phyloP scores from a whole-genome alignment of 148 eudicot species.

The Cornus florida region DNA sequence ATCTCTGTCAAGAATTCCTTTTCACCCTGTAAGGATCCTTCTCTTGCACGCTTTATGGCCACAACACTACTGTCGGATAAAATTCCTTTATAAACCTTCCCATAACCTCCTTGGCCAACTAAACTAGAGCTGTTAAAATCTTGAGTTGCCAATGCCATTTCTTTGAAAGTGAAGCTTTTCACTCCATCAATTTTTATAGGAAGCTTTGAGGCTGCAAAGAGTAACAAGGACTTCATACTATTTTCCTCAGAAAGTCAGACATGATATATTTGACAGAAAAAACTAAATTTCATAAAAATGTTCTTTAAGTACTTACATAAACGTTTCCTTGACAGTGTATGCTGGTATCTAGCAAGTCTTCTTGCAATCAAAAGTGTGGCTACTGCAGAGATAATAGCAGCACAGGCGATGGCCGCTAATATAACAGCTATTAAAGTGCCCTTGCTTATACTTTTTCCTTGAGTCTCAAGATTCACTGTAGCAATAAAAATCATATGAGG shows the following conservation, averaged over 20 bases:
- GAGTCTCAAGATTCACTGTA: slow-evolving; percentile 37
- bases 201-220: slow-evolving; percentile 61
- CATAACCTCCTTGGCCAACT: slow-evolving; percentile 95
- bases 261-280: slow-evolving; percentile 1
- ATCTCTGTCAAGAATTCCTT: slow-evolving; percentile 91
- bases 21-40: slow-evolving; percentile 84
- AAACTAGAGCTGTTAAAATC: slow-evolving; percentile 51
- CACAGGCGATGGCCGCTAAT: slow-evolving; percentile 37
- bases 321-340: slow-evolving; percentile 31
- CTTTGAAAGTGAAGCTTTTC: slow-evolving; percentile 67
- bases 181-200: slow-evolving; percentile 76
- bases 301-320: slow-evolving; percentile 51
- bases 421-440: slow-evolving; percentile 42
- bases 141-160: slow-evolving; percentile 64
- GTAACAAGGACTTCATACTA: neutral
- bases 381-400: slow-evolving; percentile 37
- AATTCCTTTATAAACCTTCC: slow-evolving; percentile 77
- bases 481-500: slow-evolving; percentile 16
- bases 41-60: slow-evolving; percentile 86
- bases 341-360: slow-evolving; percentile 34
- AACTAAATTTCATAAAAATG: neutral
- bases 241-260: neutral
- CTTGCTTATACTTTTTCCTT: slow-evolving; percentile 40
- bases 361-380: slow-evolving; percentile 41
- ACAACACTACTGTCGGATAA: slow-evolving; percentile 54